Conservation (phyloP, 2,329 filamentous ascomycete species). For the Hypoxylon sp. region DNA sequence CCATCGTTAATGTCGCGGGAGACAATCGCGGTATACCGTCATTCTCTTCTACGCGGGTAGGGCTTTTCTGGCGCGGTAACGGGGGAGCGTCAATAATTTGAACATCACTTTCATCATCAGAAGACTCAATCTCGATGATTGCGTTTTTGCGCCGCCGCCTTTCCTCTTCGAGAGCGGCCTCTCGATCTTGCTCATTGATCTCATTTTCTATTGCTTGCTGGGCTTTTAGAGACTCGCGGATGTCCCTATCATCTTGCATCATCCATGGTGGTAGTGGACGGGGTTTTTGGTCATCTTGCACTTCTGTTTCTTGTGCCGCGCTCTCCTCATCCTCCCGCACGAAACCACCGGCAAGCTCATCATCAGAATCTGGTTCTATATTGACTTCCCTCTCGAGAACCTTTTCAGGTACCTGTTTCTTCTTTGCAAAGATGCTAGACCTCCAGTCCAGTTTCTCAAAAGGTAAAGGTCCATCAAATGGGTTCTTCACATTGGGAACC, state of each 20-base stretch:
- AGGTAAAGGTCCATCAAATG: constrained; percentile 84
- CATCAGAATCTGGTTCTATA: constrained; percentile 35
- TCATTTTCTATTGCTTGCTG: constrained; percentile 70
- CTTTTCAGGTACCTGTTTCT: constrained; percentile 47
- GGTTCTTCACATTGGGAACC: constrained; percentile 70
- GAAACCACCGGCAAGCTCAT: constrained; percentile 58
- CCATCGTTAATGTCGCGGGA: constrained; percentile 45
- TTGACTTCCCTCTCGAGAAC: constrained; percentile 30
- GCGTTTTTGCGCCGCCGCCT: constrained; percentile 61
- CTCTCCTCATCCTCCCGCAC: constrained; percentile 58
- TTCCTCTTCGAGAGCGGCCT: constrained; percentile 70
- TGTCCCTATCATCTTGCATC: constrained; percentile 70
- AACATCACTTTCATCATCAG: constrained; percentile 70
- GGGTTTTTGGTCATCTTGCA: constrained; percentile 65
- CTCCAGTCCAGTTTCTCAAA: constrained; percentile 88
- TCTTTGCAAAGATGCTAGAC: constrained; percentile 69
- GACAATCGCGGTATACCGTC: constrained; percentile 30
- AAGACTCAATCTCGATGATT: constrained; percentile 74
- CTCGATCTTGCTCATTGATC: constrained; percentile 75
- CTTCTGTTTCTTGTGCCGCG: constrained; percentile 79
- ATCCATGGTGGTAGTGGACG: constrained; percentile 85
- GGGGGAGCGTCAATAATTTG: constrained; percentile 69
- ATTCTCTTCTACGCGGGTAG: constrained; percentile 29
- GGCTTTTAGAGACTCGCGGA: constrained; percentile 73
- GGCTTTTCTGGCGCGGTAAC: constrained; percentile 54